Evolutionary conservation across 257 asterid genomes (phyloP).

Genomic region (Capsicum baccatum): DNA sequence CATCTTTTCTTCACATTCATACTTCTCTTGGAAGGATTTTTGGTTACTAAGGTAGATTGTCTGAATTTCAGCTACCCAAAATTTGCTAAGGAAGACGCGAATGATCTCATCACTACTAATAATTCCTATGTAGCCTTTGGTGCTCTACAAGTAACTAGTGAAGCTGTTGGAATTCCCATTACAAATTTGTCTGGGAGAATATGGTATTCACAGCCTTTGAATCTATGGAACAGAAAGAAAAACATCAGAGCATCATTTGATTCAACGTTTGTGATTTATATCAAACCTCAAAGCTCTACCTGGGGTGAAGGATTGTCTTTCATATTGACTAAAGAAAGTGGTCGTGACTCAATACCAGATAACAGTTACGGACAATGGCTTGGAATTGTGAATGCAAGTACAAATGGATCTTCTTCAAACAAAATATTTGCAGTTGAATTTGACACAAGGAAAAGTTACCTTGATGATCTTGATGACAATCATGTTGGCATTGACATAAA

Average conservation of each 20-base stretch:
- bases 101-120: not conserved
- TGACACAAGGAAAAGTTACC: conserved; percentile 31
- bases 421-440: conserved; percentile 33
- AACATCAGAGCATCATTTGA: conserved; percentile 28
- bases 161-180: not conserved
- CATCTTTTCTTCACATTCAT: not conserved
- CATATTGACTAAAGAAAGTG: conserved; percentile 33
- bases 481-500: conserved; percentile 38
- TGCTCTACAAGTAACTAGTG: conserved; percentile 19
- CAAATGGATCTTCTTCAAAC: conserved; percentile 22
- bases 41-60: conserved; percentile 1
- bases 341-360: not conserved
- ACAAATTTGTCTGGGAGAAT: conserved; percentile 28
- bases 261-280: conserved; percentile 30
- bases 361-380: conserved; percentile 32
- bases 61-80: conserved; percentile 27
- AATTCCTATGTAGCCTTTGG: not conserved
- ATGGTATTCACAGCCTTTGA: conserved; percentile 27
- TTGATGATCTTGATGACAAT: conserved; percentile 33
- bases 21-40: not conserved
- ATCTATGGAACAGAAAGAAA: conserved; percentile 32
- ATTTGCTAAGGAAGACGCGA: conserved; percentile 1
- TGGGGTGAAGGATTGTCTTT: conserved; percentile 37
- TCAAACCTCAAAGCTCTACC: conserved; percentile 18
- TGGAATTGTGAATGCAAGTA: conserved; percentile 32